Conservation (phyloP, 495 filamentous ascomycete species). For the Tricharina praecox region DNA sequence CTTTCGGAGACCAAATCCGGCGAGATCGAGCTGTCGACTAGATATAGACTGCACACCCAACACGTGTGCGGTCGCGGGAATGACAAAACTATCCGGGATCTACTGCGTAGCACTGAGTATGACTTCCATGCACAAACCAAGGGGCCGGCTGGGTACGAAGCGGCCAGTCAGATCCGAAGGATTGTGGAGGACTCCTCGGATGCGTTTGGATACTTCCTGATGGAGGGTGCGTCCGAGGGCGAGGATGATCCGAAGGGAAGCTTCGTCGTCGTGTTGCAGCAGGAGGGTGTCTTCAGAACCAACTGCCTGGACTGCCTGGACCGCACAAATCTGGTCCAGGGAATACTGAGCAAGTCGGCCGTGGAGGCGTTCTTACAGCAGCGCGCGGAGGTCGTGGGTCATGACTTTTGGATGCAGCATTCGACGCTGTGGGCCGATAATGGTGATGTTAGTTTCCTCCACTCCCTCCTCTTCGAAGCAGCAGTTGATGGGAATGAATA, state of each 20-base stretch:
- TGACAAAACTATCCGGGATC: too few relatives aligned
- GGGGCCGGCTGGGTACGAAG: conserved; percentile 72
- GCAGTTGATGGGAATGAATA: not conserved
- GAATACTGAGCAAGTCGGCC: conserved; percentile 81
- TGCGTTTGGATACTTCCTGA: conserved; percentile 76
- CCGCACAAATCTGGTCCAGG: conserved; percentile 90
- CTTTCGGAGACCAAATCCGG: conserved; percentile 71
- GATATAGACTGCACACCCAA: too few relatives aligned
- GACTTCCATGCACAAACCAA: conserved; percentile 93
- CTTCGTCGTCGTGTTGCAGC: conserved; percentile 52
- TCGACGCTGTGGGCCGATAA: conserved; percentile 96
- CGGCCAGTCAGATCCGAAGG: conserved; percentile 57
- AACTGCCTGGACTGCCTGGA: conserved; percentile 96
- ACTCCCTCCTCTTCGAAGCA: not conserved
- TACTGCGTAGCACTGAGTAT: conserved; percentile 66
- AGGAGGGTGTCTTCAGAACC: conserved; percentile 85
- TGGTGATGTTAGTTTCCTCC: conserved; percentile 49
- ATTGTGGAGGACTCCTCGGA: conserved; percentile 61
- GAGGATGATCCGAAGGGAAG: not conserved
- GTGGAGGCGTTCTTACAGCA: conserved; percentile 63
- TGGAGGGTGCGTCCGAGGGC: conserved; percentile 33
- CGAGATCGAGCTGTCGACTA: conserved; percentile 61
- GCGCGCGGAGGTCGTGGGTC: conserved; percentile 42
- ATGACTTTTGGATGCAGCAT: conserved; percentile 81
- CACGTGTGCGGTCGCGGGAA: too few relatives aligned